Percentiles rank a stretch among this genome's conserved stretches.
These are phyloP conservation scores for Pyrus hybrid DNA, from an alignment of 331 rosid species.

Conservation along the genomic window DNA sequence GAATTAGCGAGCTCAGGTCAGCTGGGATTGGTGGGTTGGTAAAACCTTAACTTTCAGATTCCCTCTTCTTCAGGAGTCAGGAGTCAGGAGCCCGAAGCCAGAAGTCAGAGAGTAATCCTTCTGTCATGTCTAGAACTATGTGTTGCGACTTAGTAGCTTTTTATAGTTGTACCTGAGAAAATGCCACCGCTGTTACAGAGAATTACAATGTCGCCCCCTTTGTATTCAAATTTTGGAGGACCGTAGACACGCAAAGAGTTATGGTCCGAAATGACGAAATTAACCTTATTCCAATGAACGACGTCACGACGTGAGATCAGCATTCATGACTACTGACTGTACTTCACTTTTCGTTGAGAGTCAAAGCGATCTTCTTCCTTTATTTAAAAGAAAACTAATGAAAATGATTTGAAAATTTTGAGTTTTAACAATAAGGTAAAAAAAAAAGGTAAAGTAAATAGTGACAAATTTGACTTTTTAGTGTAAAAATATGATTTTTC, in stretches of 20 bases:
- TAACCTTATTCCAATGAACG: background rate
- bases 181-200: background rate
- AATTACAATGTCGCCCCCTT: slow-evolving; percentile 9
- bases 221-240: background rate
- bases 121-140: background rate
- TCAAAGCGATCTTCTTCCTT: no score
- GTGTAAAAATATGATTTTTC: no score
- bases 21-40: background rate
- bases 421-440: no score
- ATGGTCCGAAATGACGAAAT: background rate
- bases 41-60: background rate
- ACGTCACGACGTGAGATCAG: background rate
- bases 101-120: background rate
- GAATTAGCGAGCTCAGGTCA: background rate
- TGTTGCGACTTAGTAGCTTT: background rate
- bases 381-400: no score
- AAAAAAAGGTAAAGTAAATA: no score
- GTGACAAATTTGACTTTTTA: no score
- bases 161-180: background rate
- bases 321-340: no score
- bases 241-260: background rate
- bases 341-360: no score
- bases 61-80: background rate
- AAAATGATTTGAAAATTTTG: no score
- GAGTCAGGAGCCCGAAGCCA: background rate